Evolutionary conservation across 2,329 filamentous ascomycete species (phyloP).

Genomic region (Aphanoascus verrucosus): DNA sequence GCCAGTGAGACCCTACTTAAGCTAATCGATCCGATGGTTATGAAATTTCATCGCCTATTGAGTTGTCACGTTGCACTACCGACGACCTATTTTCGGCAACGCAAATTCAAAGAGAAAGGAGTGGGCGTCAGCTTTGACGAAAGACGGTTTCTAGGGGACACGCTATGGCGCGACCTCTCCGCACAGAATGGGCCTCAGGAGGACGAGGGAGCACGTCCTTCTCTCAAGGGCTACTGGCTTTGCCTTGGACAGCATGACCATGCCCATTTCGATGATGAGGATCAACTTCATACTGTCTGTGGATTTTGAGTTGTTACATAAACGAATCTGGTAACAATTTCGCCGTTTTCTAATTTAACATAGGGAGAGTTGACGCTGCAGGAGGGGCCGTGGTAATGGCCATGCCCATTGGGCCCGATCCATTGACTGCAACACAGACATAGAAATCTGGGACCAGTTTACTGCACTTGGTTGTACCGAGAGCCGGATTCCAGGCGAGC

Average conservation of each 20-base stretch:
- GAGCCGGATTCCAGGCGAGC: slow-evolving; percentile 9
- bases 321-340: background rate
- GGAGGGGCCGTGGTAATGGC: background rate
- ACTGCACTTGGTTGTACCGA: background rate
- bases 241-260: background rate
- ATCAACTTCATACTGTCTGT: background rate
- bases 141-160: background rate
- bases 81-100: background rate
- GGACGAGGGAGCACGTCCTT: background rate
- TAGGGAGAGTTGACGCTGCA: no score
- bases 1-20: slow-evolving; percentile 7
- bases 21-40: slow-evolving; percentile 3
- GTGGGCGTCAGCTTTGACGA: background rate
- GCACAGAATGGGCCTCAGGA: background rate
- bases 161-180: slow-evolving; percentile 1
- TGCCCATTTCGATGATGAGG: background rate
- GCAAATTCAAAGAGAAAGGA: slow-evolving; percentile 7
- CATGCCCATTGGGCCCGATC: background rate
- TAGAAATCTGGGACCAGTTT: slow-evolving; percentile 4
- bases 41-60: background rate
- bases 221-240: slow-evolving; percentile 3
- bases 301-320: background rate
- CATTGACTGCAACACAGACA: slow-evolving; percentile 7
- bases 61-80: background rate
- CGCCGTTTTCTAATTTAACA: background rate